phyloP scores from a whole-genome alignment of 2,329 filamentous ascomycete genomes.

The Grosmannia huntii region DNA sequence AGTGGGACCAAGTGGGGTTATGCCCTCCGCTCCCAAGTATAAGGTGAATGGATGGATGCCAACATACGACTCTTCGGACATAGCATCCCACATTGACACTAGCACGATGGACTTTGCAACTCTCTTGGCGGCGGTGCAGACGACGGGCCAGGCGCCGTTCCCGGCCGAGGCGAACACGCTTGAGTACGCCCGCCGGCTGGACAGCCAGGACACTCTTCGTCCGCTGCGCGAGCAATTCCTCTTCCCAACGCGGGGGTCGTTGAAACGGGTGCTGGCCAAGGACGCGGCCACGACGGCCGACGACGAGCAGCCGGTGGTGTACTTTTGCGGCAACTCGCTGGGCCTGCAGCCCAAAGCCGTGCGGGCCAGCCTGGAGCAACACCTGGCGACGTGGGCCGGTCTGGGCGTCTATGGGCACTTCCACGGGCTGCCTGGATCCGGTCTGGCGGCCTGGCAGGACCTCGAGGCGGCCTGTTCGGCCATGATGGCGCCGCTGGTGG shows the following conservation, averaged over 20 bases:
- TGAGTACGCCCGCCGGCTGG: slow-evolving; percentile 39
- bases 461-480: slow-evolving; percentile 62
- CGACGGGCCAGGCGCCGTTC: slow-evolving; percentile 25
- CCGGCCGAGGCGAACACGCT: slow-evolving; percentile 32
- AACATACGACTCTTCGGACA: background rate
- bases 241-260: slow-evolving; percentile 60
- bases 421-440: slow-evolving; percentile 50
- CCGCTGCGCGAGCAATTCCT: slow-evolving; percentile 59
- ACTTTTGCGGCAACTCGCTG: slow-evolving; percentile 83
- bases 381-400: slow-evolving; percentile 72
- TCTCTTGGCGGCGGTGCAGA: background rate
- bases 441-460: slow-evolving; percentile 61
- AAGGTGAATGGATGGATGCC: background rate
- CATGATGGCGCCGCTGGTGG: slow-evolving; percentile 61
- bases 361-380: slow-evolving; percentile 51
- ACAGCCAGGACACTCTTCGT: slow-evolving; percentile 46
- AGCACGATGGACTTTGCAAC: background rate
- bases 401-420: slow-evolving; percentile 87
- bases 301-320: slow-evolving; percentile 41
- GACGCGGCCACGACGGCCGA: background rate
- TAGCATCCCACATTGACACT: too few relatives aligned
- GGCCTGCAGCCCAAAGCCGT: slow-evolving; percentile 68
- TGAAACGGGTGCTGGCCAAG: slow-evolving; percentile 46
- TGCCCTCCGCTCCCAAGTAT: background rate
- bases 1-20: too few relatives aligned